Percentiles rank a stretch among this genome's conserved stretches.
Conservation (phyloP, 495 filamentous ascomycete genomes). For the Neurospora tetrasperma region DNA sequence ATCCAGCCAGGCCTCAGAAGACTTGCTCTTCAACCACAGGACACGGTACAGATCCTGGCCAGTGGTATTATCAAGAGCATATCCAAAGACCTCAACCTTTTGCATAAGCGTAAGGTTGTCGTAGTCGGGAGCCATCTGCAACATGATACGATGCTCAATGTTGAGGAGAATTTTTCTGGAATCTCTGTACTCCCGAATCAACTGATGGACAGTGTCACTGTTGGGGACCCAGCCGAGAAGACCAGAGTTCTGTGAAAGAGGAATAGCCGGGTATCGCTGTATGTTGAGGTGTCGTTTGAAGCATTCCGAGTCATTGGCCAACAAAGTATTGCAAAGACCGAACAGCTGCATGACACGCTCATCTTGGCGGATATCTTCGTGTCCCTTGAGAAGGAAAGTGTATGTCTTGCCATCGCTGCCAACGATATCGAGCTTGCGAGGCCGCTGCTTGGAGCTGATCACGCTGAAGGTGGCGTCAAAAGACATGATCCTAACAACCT, state of each 20-base stretch:
- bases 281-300: conserved; percentile 96
- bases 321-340: conserved; percentile 86
- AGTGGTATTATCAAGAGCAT: conserved; percentile 96
- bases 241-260: conserved; percentile 90
- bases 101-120: conserved; percentile 98
- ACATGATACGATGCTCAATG: conserved; percentile 98
- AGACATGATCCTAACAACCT: conserved; percentile 72
- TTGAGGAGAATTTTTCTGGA: conserved; percentile 94
- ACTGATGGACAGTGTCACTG: conserved; percentile 88
- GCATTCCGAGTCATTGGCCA: conserved; percentile 84
- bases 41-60: conserved; percentile 97
- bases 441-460: conserved; percentile 93
- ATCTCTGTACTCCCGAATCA: conserved; percentile 96
- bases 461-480: conserved; percentile 86
- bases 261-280: conserved; percentile 88
- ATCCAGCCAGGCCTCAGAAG: conserved; percentile 94
- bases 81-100: conserved; percentile 98
- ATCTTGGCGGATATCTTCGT: conserved; percentile 97
- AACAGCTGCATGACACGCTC: conserved; percentile 99
- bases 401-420: conserved; percentile 82
- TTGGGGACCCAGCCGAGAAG: conserved; percentile 96
- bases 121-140: conserved; percentile 99
- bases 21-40: conserved; percentile 96
- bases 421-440: conserved; percentile 75
- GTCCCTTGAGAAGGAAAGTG: conserved; percentile 84